These are phyloP conservation scores for Eucalyptus camaldulensis DNA, from an alignment of 345 rosid genomes.

Conservation along the genomic window DNA sequence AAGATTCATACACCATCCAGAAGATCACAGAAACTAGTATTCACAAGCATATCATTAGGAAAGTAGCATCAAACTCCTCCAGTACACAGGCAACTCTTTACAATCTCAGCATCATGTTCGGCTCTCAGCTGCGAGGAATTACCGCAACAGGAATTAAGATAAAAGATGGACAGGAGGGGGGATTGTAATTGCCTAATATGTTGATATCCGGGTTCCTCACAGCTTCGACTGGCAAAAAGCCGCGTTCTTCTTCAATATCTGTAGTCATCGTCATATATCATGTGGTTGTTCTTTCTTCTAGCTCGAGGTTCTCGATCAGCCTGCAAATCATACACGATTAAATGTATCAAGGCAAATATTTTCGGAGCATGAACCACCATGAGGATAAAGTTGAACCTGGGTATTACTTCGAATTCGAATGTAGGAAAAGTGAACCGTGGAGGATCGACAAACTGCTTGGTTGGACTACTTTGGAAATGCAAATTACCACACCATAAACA, in stretches of 20 bases:
- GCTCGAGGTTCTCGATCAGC: slow-evolving; percentile 53
- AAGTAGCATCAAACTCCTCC: not conserved
- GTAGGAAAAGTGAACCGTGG: not conserved
- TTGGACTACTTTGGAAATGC: not conserved
- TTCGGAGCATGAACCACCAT: not conserved
- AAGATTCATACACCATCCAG: not conserved
- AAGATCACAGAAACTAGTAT: not conserved
- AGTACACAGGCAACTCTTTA: not conserved
- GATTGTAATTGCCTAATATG: not conserved
- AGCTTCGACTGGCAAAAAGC: not conserved
- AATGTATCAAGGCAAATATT: not conserved
- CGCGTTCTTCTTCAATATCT: slow-evolving; percentile 22
- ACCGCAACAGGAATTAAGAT: not conserved
- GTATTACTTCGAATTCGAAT: not conserved
- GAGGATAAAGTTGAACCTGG: not conserved
- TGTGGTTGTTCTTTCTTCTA: slow-evolving; percentile 46
- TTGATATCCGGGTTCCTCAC: not conserved
- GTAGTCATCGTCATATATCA: slow-evolving; percentile 78
- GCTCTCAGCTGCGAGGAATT: not conserved
- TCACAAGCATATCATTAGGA: not conserved
- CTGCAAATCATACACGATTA: slow-evolving; percentile 16
- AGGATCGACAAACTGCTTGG: not conserved
- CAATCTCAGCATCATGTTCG: not conserved
- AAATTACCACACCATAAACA: not conserved
- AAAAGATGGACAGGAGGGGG: not conserved